Conservation (phyloP, 768 basidiomycete genomes). For the Tylopilus sp. region DNA sequence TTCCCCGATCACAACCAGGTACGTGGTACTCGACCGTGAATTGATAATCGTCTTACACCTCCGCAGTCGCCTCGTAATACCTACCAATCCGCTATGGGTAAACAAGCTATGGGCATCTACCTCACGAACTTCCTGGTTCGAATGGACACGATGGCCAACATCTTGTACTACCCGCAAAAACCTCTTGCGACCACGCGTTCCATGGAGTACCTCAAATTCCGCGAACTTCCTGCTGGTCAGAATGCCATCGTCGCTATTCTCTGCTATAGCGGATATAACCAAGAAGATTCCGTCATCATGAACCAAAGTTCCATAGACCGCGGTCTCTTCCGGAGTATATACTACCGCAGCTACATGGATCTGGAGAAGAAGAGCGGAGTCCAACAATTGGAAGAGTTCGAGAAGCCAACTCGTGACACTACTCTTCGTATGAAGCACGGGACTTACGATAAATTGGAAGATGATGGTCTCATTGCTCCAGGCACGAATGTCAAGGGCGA, state of each 20-base stretch:
- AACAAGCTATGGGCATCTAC: conserved; percentile 99
- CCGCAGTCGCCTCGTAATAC: conserved; percentile 96
- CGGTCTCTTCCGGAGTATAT: conserved; percentile 97
- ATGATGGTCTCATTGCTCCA: conserved; percentile 93
- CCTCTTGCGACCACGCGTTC: conserved; percentile 97
- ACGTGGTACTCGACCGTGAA: conserved; percentile 24
- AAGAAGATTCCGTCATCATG: conserved; percentile 99
- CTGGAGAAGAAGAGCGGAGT: conserved; percentile 95
- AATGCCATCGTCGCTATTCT: conserved; percentile 98
- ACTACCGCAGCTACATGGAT: conserved; percentile 98
- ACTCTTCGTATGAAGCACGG: conserved; percentile 97
- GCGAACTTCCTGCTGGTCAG: conserved; percentile 97
- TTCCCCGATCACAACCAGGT: conserved; percentile 99
- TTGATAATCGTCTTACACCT: conserved; percentile 3
- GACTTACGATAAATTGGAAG: conserved; percentile 97
- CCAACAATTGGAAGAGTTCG: conserved; percentile 91
- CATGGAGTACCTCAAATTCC: conserved; percentile 99
- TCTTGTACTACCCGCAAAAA: conserved; percentile 98
- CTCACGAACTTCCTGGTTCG: conserved; percentile 97
- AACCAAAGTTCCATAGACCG: conserved; percentile 98
- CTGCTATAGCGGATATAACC: conserved; percentile 99
- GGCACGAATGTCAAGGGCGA: conserved; percentile 94
- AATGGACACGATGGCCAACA: conserved; percentile 99
- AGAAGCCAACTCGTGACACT: conserved; percentile 90
- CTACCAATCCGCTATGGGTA: conserved; percentile 99